Evolutionary conservation across 1,139 yeast species (phyloP), one percentile per base, ranked within the genome.

Genomic region (Hyphopichia pseudoburtonii): DNA sequence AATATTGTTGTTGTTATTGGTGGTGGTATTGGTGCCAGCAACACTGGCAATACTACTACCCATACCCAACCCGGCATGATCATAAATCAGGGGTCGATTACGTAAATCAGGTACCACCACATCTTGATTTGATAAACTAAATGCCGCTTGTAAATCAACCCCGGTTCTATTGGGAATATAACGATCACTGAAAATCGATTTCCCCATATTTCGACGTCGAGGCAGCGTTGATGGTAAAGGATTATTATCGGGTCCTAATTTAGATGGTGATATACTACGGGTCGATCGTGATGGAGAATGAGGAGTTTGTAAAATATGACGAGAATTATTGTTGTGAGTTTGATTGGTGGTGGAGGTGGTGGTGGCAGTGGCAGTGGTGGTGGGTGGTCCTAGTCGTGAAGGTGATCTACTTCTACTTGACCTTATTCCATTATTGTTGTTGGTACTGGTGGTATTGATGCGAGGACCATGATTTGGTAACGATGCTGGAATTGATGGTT

Each of bases 111-210:
- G 73, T 14, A 64, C 45, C 16, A 64, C 45, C 16, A 66, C 56
- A 26, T 73, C 73, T 47, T 75, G 73, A 51, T 70, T 65, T 34
- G 79, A 70, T 50, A 86, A 62, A 54, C 86, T 72, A 71, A 86
- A 80, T 1, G 96, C 96, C 0, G 97, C 90, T 52, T 88, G 95
- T 12, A 90, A 66, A 52, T 89, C 95, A 28, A 88, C 78, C 1
- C 96, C 96, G 2, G 85, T 81, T 41, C 97, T 64, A 43, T 78
- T 80, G 6, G 97, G 97, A 30, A 92, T 86, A 59, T 82, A 88
- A 38, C 98, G 64, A 57, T 90, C 97, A 42, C 87, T 81, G 58
- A 83, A 86, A 15, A 74, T 63, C 5, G 72, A 56, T 42, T 71
- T 70, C 34, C 69, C 68, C 39, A 61, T 60, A 33, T 54, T 50